Base-by-base conservation (phyloP, 257 asterid genomes). In the Solanum chilense region DNA sequence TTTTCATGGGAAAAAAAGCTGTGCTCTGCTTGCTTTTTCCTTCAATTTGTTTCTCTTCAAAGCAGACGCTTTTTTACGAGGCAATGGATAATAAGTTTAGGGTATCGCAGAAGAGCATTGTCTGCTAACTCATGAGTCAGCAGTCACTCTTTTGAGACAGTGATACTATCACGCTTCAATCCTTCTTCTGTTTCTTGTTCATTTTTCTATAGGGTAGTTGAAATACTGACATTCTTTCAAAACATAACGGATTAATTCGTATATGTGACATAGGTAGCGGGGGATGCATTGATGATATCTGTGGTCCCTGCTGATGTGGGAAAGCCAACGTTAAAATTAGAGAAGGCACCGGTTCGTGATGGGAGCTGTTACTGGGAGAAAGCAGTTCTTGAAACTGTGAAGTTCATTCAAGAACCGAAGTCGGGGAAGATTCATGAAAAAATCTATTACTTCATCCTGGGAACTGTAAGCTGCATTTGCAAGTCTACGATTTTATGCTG, bases 311-410 rank as follows among this genome's bases (percentile, higher is more conserved):
- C 98, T 47, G 98, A 97, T 89, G 91, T 90, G 89, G 98, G 98
- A 44, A 97, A 94, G 89, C 95, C 99, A 12, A 92, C 97, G 1
- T 90, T 88, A 3, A 97, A 92, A 93, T 90, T 96, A 12, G 98
- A 95, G 74, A 96, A 92, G 93, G 98, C 95, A 5, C 66, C 74
- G 9, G 88, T 96, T 91, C 91, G 93, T 83, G 98, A 95, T 75
- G 99, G 99, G 89, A 87, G 92, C 88, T 97, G 99, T 91, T 91
- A 88, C 42, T 97, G 99, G 99, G 98, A 96, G 90, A 93, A 92
- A 90, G 96, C 97, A 0, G 93, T 97, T 20, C 90, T 88, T 15
- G 99, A 96, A 88, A 92, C 98, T 21, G 98, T 96, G 77, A 96
- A 94, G 91, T 94, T 97, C 89, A 92, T 85, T 81, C 94, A 93